Percentiles rank a stretch among this genome's conserved stretches.
Evolutionary conservation across 1,284 basidiomycete genomes (phyloP).

Genomic region (Ustilago tritici): DNA sequence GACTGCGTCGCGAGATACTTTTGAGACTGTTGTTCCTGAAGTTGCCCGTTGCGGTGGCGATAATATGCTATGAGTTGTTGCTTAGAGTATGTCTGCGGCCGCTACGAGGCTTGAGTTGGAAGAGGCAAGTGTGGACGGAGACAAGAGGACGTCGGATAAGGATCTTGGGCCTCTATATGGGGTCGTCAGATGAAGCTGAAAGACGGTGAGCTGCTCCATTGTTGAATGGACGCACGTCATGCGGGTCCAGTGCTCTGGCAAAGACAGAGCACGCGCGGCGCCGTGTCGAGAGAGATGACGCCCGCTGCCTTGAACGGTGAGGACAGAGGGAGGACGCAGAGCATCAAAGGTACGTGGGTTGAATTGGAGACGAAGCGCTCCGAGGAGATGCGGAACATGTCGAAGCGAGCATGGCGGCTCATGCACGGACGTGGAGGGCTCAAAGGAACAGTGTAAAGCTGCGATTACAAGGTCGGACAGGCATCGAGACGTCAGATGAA

Average conservation of each 20-base stretch:
- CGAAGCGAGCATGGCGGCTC: not conserved
- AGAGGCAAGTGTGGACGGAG: not conserved
- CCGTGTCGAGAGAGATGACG: not conserved
- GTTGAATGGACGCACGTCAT: not conserved
- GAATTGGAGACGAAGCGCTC: not conserved
- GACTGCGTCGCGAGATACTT: not conserved
- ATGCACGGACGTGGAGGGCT: not conserved
- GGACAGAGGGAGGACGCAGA: conserved; percentile 3
- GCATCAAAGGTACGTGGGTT: conserved; percentile 2
- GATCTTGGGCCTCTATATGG: not conserved
- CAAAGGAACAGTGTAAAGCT: not conserved
- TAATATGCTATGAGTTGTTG: not conserved
- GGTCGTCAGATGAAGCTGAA: not conserved
- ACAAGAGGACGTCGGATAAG: not conserved
- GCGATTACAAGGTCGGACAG: not conserved
- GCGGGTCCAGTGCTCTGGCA: not conserved
- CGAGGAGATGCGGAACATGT: not conserved
- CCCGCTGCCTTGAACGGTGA: not conserved
- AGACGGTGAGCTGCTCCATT: not conserved
- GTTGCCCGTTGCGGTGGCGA: not conserved
- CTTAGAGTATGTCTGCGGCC: not conserved
- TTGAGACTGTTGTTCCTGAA: not conserved
- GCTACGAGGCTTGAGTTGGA: not conserved
- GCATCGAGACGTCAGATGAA: conserved; percentile 9
- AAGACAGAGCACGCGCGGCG: not conserved